Conservation (phyloP, 495 filamentous ascomycete genomes). For the Talaromyces stipitatus region DNA sequence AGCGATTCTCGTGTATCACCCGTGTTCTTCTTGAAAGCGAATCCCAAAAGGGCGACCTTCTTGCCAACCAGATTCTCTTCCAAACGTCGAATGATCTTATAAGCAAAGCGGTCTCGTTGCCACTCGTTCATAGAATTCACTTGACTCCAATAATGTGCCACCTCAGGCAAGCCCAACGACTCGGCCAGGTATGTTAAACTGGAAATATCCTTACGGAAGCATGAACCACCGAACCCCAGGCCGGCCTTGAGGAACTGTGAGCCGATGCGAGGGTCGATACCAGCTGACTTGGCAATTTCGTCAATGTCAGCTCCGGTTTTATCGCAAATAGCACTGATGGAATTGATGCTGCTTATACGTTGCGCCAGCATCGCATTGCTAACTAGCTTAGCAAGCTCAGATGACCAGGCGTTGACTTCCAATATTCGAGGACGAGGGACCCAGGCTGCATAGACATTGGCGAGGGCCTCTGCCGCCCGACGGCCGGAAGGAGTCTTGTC, state of each 20-base stretch:
- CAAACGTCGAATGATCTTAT: constrained; percentile 55
- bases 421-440: constrained; percentile 58
- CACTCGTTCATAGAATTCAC: constrained; percentile 72
- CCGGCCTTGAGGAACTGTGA: constrained; percentile 68
- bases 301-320: constrained; percentile 67
- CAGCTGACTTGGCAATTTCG: constrained; percentile 62
- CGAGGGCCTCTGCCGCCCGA: constrained; percentile 54
- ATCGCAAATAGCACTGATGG: constrained; percentile 74
- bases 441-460: constrained; percentile 64
- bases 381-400: constrained; percentile 71
- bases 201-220: constrained; percentile 78
- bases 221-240: constrained; percentile 74
- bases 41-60: constrained; percentile 68
- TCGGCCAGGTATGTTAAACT: constrained; percentile 69
- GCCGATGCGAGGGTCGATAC: constrained; percentile 65
- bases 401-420: constrained; percentile 70
- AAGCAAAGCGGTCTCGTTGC: constrained; percentile 61
- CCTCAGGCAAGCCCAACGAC: constrained; percentile 59
- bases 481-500: constrained; percentile 45
- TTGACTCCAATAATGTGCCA: constrained; percentile 68
- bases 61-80: constrained; percentile 63
- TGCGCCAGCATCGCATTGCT: constrained; percentile 80
- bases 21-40: constrained; percentile 78
- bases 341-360: constrained; percentile 77
- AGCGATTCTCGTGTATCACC: constrained; percentile 69